Evolutionary conservation across 108 stramenopile genomes (phyloP), one percentile per base, ranked within the genome.

Genomic region (Skeletonema potamos): DNA sequence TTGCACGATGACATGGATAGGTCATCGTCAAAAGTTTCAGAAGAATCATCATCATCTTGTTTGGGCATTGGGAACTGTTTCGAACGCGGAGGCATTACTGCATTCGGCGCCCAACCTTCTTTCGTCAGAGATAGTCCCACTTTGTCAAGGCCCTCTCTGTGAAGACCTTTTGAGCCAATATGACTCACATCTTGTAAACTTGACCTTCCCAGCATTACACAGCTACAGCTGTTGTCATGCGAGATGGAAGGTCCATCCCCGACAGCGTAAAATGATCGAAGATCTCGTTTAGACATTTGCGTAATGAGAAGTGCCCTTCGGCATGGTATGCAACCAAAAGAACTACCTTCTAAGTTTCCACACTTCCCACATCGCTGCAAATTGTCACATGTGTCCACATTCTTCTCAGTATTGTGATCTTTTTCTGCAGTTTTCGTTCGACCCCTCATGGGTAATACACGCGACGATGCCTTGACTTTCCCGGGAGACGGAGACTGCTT

Each of bases 271-370:
- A 58, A 61, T 22, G 61, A 54, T 17, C 30, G 26, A 56, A 27
- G n/a, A 34, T 64, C 54, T 51, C 82, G 72, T 43, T 80, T 88
- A 32, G 90, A 84, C 73, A 83, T 77, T 46, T 89, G 84, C 55
- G 76, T 82, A 9, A 94, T 83, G 6, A 94, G 72, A 66, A 84
- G 84, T 17, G 82, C 79, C 58, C 84, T 62, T 26, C 88, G 77
- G 56, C 93, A 94, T 12, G 68, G 78, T 22, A 87, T 73, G 68
- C 93, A 92, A 6, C 88, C 89, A 24, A 74, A 82, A 27, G 86
- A 74, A 18, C 57, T 76, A 36, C 64, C 37, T 48, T 86, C 86
- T 5, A 85, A 64, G 11, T 77, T 80, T 63, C 82, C 74, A 62
- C 89, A 91, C 32, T 78, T 75, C 27, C 88, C 88, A 37, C 92